phyloP scores from a whole-genome alignment of 805 yeast species.

The Wickerhamomyces chaumierensis region DNA sequence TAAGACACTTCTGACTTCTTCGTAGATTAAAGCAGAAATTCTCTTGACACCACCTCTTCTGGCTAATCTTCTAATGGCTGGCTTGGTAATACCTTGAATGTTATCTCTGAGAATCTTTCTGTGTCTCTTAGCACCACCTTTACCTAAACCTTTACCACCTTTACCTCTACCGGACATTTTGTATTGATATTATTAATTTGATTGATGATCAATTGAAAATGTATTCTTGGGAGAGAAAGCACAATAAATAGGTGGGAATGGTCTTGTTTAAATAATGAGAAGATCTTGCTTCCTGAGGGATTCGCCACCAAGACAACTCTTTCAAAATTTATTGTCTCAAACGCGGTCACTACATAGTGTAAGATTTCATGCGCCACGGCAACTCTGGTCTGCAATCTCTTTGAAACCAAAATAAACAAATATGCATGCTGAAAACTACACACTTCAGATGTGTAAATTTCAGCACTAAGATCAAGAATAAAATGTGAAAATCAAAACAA shows the following conservation, averaged over 20 bases:
- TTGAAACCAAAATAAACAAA: neutral
- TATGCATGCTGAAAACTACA: conserved; percentile 4
- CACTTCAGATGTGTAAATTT: conserved; percentile 11
- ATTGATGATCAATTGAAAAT: too few relatives aligned
- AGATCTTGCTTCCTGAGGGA: too few relatives aligned
- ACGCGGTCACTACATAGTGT: too few relatives aligned
- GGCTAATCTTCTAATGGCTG: conserved; percentile 99
- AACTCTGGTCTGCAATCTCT: neutral
- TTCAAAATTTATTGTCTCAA: too few relatives aligned
- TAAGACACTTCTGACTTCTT: conserved; percentile 95
- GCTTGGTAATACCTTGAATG: conserved; percentile 99
- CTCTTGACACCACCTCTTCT: conserved; percentile 99
- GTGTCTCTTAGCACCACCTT: conserved; percentile 99
- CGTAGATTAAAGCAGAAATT: conserved; percentile 97
- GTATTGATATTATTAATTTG: conserved; percentile 16
- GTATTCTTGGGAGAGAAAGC: too few relatives aligned
- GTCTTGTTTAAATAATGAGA: conserved; percentile 1
- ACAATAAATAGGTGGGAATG: neutral
- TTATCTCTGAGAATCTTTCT: conserved; percentile 98
- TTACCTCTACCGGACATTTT: conserved; percentile 98
- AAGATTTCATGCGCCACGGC: too few relatives aligned
- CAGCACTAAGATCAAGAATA: conserved; percentile 11
- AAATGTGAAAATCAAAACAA: neutral
- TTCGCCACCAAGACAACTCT: too few relatives aligned
- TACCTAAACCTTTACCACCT: conserved; percentile 99